Base-by-base conservation (phyloP, 2,329 filamentous ascomycete species). In the Gaeumannomyces sp. region DNA sequence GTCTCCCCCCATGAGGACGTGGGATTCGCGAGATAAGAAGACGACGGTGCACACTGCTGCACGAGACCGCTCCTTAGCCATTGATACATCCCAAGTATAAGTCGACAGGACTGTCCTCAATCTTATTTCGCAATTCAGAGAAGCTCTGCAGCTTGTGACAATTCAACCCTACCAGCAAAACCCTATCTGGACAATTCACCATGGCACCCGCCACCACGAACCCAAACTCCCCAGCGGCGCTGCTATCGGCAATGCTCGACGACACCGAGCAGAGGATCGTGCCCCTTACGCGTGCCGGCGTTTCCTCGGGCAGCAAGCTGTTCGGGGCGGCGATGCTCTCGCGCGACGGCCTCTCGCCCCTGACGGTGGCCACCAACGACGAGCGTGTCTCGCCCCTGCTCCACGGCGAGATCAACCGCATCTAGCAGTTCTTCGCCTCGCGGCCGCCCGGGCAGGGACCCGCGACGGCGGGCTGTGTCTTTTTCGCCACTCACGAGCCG, bases 331-430 rank as follows among this genome's bases (percentile, higher is more conserved):
- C 83, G 13, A 81, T 86, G 66, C 75, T 86, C 4, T 74, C 76
- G 10, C 77, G 79, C 1, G 61, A 72, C 2, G 71, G 70, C 22
- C 78, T 85, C 7, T 59, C 68, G 0, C 76, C 80, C 2, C 72
- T 82, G 19, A 83, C 80, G 0, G 78, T 83, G 7, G 78, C 83
- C 13, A 85, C 82, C 60, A 86, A 86, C 75, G 80, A 85, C 72
- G 83, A 86, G 71, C 77, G 77, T 14, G 72, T 71, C 1, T 85
- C 83, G 5, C 84, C 84, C 2, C 76, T 86, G 4, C 76, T 86
- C 11, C 84, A 86, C 71, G 84, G 83, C 66, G 84, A 86, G 68
- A 84, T 86, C 72, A 83, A 85, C 72, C 86, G 83, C 76, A 85
- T 86, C 72, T 83, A 85, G 69, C 73, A 80, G 38, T 86, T 86